A percentile compares a stretch with the other conserved stretches of the same genome.
These are phyloP conservation scores for Camillea tinctor DNA, from an alignment of 2,329 filamentous ascomycete species.

Conservation along the genomic window DNA sequence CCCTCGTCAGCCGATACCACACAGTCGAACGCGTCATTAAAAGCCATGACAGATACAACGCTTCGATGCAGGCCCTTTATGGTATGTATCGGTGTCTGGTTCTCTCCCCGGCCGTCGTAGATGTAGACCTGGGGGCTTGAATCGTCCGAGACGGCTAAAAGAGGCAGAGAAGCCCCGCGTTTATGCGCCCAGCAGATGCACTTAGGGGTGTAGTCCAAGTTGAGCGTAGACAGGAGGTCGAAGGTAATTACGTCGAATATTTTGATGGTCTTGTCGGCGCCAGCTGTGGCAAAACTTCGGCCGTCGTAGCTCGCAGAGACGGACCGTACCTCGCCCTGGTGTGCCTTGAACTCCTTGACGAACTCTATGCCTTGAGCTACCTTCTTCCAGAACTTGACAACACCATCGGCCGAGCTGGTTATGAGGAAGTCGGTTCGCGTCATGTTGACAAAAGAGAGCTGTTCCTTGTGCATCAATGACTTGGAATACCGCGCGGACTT, in stretches of 20 bases:
- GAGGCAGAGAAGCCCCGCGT: constrained; percentile 80
- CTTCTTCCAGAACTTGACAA: constrained; percentile 99
- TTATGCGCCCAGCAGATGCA: constrained; percentile 91
- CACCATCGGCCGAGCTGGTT: constrained; percentile 89
- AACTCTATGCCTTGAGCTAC: constrained; percentile 87
- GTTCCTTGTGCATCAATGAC: constrained; percentile 98
- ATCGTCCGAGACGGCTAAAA: constrained; percentile 80
- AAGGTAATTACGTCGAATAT: constrained; percentile 84
- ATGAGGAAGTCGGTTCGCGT: constrained; percentile 97
- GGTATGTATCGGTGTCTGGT: constrained; percentile 70
- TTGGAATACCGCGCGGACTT: constrained; percentile 81
- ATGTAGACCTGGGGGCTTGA: constrained; percentile 71
- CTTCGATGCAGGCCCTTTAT: constrained; percentile 78
- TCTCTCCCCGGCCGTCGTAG: constrained; percentile 88
- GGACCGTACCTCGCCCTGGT: constrained; percentile 78
- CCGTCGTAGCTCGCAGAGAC: constrained; percentile 88
- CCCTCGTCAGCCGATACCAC: constrained; percentile 85
- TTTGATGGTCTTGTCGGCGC: constrained; percentile 74
- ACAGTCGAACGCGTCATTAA: constrained; percentile 86
- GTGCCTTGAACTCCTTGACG: constrained; percentile 95
- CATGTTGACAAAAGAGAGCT: constrained; percentile 82
- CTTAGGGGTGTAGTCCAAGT: constrained; percentile 71
- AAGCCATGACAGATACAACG: constrained; percentile 80
- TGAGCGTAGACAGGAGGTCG: constrained; percentile 79
- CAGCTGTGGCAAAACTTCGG: constrained; percentile 87